Conservation (phyloP, 2,329 filamentous ascomycete genomes). For the Coleophoma crateriformis region DNA sequence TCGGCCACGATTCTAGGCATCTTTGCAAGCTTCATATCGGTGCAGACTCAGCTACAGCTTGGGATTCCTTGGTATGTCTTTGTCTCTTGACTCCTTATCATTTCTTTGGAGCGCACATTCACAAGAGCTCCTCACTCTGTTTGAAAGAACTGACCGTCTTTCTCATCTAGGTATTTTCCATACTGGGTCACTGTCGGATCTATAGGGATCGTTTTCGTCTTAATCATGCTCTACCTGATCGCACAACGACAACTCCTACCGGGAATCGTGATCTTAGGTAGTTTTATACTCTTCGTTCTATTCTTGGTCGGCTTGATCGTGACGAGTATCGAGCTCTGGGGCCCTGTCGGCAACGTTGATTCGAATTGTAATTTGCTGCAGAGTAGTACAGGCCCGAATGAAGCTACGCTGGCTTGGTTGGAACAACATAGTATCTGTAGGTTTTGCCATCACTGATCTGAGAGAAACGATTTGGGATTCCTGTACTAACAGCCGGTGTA, state of each 20-base stretch:
- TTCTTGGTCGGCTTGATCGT: conserved; percentile 63
- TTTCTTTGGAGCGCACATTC: neutral
- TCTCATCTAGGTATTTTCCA: conserved; percentile 54
- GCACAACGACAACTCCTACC: conserved; percentile 54
- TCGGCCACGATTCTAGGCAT: conserved; percentile 55
- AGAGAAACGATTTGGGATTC: neutral
- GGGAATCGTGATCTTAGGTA: conserved; percentile 60
- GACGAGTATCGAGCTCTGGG: conserved; percentile 58
- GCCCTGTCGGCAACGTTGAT: conserved; percentile 51
- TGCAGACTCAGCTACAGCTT: conserved; percentile 49
- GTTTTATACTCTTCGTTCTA: conserved; percentile 61
- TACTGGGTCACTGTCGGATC: conserved; percentile 56
- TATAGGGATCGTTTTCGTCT: conserved; percentile 62
- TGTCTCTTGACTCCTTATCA: neutral
- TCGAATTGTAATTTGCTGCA: conserved; percentile 54
- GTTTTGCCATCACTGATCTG: conserved; percentile 21
- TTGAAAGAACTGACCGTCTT: neutral
- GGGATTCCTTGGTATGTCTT: conserved; percentile 52
- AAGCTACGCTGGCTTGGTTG: conserved; percentile 56
- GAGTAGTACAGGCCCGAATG: conserved; percentile 45
- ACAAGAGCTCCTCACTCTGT: neutral
- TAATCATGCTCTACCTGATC: conserved; percentile 58
- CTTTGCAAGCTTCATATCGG: conserved; percentile 52
- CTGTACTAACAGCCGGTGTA: conserved; percentile 5
- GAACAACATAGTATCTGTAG: conserved; percentile 59